Evolutionary conservation across 2,329 filamentous ascomycete genomes (phyloP).

Genomic region (Pestalotiopsis sp.): DNA sequence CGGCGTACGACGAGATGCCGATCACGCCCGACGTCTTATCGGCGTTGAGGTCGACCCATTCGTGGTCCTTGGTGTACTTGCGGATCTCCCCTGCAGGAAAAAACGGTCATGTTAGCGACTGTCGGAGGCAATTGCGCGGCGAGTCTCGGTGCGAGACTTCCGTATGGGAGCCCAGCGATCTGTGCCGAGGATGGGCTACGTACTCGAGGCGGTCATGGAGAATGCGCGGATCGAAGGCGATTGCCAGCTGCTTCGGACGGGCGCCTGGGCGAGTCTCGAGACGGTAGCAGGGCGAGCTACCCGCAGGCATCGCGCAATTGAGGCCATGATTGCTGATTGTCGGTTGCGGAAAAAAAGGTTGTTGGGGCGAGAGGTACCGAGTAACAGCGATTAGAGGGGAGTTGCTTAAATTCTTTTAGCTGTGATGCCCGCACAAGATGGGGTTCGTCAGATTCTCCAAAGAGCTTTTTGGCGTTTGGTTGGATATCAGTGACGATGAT

Average conservation of each 20-base stretch:
- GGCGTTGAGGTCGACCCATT: conserved; percentile 90
- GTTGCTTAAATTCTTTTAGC: not conserved
- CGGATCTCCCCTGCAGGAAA: conserved; percentile 61
- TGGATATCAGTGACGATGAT: conserved; percentile 1
- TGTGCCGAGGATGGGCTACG: conserved; percentile 26
- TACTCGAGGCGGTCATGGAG: conserved; percentile 49
- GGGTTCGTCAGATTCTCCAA: not conserved
- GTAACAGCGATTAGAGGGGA: not conserved
- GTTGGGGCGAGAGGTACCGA: not conserved
- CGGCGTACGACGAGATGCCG: conserved; percentile 91
- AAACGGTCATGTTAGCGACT: not conserved
- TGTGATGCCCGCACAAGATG: not conserved
- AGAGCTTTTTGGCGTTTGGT: not conserved
- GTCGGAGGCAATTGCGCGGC: not conserved
- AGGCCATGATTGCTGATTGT: conserved; percentile 34
- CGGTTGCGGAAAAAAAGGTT: not conserved
- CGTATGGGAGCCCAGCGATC: conserved; percentile 20
- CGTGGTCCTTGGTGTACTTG: conserved; percentile 95
- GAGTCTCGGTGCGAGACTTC: not conserved
- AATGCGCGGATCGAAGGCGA: conserved; percentile 46
- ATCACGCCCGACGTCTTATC: conserved; percentile 80
- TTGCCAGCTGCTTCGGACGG: conserved; percentile 39
- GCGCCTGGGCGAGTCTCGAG: conserved; percentile 40
- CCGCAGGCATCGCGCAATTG: conserved; percentile 61
- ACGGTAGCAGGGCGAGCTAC: conserved; percentile 50